phyloP scores from a whole-genome alignment of 805 yeast genomes.

The Cyberlindnera petersonii region DNA sequence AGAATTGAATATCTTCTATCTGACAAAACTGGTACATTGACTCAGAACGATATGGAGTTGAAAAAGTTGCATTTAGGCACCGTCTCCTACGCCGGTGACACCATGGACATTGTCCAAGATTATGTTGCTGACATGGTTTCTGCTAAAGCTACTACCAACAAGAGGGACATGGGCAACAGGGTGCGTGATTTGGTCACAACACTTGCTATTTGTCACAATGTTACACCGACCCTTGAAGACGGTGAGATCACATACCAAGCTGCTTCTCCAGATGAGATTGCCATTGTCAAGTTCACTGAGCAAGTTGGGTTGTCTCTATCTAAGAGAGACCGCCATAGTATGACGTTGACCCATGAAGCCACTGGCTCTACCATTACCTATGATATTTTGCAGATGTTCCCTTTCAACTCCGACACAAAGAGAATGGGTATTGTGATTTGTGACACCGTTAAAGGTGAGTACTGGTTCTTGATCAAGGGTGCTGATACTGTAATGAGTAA shows the following conservation, averaged over 20 bases:
- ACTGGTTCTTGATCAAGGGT: slow-evolving; percentile 88
- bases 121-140: slow-evolving; percentile 41
- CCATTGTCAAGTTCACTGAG: slow-evolving; percentile 91
- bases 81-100: slow-evolving; percentile 87
- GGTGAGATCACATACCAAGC: slow-evolving; percentile 85
- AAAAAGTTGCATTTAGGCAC: slow-evolving; percentile 90
- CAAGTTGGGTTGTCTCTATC: slow-evolving; percentile 75
- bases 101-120: slow-evolving; percentile 82
- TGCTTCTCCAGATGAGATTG: slow-evolving; percentile 97
- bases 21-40: slow-evolving; percentile 96
- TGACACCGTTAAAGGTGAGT: slow-evolving; percentile 59
- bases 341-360: slow-evolving; percentile 62
- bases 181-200: slow-evolving; percentile 80
- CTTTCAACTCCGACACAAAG: slow-evolving; percentile 92
- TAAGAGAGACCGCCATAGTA: slow-evolving; percentile 75
- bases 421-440: slow-evolving; percentile 89
- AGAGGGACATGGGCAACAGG: slow-evolving; percentile 68
- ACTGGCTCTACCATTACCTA: slow-evolving; percentile 49
- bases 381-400: slow-evolving; percentile 79
- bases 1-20: slow-evolving; percentile 87
- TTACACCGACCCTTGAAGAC: slow-evolving; percentile 86
- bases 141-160: slow-evolving; percentile 30
- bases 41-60: slow-evolving; percentile 97
- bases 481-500: slow-evolving; percentile 92
- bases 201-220: slow-evolving; percentile 93